Evolutionary conservation across 1,284 basidiomycete species (phyloP).

Genomic region (Tilletia walkeri): DNA sequence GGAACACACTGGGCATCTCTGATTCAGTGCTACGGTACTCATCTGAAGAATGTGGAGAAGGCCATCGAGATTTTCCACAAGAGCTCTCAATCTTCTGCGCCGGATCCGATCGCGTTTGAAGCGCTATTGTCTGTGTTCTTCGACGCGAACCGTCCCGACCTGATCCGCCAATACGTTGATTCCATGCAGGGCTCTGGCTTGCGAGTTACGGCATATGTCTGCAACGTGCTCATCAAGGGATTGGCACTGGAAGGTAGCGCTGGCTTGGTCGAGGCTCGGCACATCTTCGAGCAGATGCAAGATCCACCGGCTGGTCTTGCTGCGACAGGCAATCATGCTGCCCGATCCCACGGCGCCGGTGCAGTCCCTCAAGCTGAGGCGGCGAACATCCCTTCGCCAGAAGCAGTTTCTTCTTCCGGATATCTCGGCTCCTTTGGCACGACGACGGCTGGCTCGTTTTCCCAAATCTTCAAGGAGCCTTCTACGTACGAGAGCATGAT

Average conservation of each 20-base stretch:
- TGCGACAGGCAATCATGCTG: constrained; percentile 81
- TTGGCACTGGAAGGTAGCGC: constrained; percentile 71
- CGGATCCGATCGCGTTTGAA: constrained; percentile 87
- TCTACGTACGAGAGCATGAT: constrained; percentile 86
- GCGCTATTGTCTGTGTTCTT: constrained; percentile 84
- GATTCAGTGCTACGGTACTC: constrained; percentile 85
- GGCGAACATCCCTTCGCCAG: background rate
- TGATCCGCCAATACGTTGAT: constrained; percentile 70
- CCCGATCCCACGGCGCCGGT: constrained; percentile 56
- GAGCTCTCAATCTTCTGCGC: constrained; percentile 59
- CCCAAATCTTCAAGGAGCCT: constrained; percentile 7
- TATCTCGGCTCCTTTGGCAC: background rate
- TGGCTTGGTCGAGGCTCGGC: constrained; percentile 50
- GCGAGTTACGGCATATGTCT: constrained; percentile 92
- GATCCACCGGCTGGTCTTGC: constrained; percentile 84
- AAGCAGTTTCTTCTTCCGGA: background rate
- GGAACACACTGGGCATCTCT: constrained; percentile 88
- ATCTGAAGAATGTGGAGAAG: constrained; percentile 72
- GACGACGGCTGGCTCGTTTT: background rate
- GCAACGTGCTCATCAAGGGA: constrained; percentile 81
- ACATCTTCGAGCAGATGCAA: constrained; percentile 78
- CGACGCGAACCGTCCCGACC: constrained; percentile 73
- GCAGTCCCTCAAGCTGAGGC: constrained; percentile 55
- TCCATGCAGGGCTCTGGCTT: constrained; percentile 69
- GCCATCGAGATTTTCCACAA: constrained; percentile 74